A percentile compares a stretch with the other conserved stretches of the same genome.
Conservation (phyloP, 140 eudicot genomes). For the Erigeron philadelphicus region DNA sequence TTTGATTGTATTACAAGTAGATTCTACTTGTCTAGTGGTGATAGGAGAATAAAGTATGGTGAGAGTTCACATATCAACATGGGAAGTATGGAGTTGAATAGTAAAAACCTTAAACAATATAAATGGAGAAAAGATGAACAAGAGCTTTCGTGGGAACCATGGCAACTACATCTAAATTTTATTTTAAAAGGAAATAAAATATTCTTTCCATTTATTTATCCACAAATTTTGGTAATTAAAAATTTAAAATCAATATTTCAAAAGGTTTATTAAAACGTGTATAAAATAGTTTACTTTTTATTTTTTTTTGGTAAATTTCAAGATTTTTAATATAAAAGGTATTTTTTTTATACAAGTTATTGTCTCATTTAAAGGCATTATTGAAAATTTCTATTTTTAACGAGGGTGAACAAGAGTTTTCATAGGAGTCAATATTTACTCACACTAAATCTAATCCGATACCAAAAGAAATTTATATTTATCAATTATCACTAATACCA, state of each 20-base stretch:
- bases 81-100: not conserved
- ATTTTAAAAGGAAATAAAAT: not conserved
- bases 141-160: slow-evolving; percentile 31
- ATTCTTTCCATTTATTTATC: not conserved
- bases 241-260: no score
- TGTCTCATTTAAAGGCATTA: no score
- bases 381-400: no score
- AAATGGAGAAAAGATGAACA: slow-evolving; percentile 21
- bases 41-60: slow-evolving; percentile 30
- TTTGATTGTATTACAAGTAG: slow-evolving; percentile 23
- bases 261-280: no score
- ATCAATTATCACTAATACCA: no score
- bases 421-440: not conserved
- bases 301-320: no score
- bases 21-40: slow-evolving; percentile 1
- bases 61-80: slow-evolving; percentile 9
- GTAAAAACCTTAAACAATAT: slow-evolving; percentile 15
- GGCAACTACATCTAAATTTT: slow-evolving; percentile 16
- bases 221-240: no score
- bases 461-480: no score
- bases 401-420: not conserved
- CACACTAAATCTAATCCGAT: not conserved
- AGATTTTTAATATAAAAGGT: no score
- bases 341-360: no score
- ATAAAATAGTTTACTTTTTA: no score